Conservation (phyloP, 352 stramenopile genomes). For the Phytophthora sansomeana region DNA sequence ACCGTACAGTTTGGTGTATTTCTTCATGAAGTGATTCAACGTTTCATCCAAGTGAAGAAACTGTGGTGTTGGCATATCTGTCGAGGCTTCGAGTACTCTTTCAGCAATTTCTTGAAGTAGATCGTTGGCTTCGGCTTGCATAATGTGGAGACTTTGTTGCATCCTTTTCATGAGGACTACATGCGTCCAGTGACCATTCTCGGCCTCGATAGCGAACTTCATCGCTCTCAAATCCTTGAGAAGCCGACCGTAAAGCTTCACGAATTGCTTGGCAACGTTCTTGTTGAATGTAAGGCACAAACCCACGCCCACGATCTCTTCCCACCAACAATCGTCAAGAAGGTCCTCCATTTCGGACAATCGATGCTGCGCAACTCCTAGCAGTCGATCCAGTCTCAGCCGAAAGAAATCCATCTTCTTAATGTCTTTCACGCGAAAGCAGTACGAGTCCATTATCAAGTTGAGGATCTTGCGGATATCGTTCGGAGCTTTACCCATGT, state of each 20-base stretch:
- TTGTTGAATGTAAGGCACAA: constrained; percentile 73
- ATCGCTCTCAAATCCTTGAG: constrained; percentile 72
- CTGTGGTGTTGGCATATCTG: constrained; percentile 42
- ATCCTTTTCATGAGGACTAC: constrained; percentile 66
- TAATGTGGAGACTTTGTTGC: constrained; percentile 69
- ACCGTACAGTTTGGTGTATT: constrained; percentile 64
- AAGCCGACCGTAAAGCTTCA: constrained; percentile 64
- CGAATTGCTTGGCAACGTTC: constrained; percentile 70
- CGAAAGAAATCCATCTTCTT: constrained; percentile 82
- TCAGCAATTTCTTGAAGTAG: constrained; percentile 65
- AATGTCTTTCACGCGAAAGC: constrained; percentile 76
- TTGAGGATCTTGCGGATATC: constrained; percentile 83
- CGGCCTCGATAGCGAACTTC: constrained; percentile 71
- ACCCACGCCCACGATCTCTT: constrained; percentile 64
- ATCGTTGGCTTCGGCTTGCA: constrained; percentile 67
- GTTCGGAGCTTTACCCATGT: constrained; percentile 53
- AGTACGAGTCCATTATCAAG: constrained; percentile 82
- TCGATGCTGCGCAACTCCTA: constrained; percentile 42
- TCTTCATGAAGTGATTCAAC: constrained; percentile 59
- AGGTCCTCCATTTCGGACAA: constrained; percentile 59
- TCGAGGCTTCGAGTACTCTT: constrained; percentile 28
- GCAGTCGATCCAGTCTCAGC: constrained; percentile 55
- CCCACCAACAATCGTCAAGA: constrained; percentile 76
- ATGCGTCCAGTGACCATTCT: constrained; percentile 67
- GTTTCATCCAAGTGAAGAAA: constrained; percentile 61